These are phyloP conservation scores for Podaxis mareebaensis DNA, from an alignment of 768 basidiomycete species.

Conservation along the genomic window DNA sequence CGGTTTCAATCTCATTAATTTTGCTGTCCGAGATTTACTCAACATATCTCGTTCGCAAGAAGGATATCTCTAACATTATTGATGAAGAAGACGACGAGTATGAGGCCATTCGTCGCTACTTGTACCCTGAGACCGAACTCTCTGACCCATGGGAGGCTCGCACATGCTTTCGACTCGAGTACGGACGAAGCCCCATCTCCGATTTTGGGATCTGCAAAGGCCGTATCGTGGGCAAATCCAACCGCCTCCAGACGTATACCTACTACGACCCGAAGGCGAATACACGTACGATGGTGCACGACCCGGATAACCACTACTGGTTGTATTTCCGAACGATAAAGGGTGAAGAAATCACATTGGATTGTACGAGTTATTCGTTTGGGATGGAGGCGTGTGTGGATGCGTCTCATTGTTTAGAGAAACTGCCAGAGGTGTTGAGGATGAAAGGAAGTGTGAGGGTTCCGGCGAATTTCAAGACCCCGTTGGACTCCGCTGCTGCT, in stretches of 20 bases:
- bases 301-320: slow-evolving; percentile 50
- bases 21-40: slow-evolving; percentile 42
- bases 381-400: not conserved
- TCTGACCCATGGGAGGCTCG: not conserved
- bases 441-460: not conserved
- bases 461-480: not conserved
- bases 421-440: not conserved
- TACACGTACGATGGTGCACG: slow-evolving; percentile 38
- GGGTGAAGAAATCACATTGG: slow-evolving; percentile 42
- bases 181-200: slow-evolving; percentile 38
- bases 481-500: not conserved
- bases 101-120: too few relatives aligned
- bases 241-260: slow-evolving; percentile 34
- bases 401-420: not conserved
- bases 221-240: slow-evolving; percentile 29
- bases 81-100: not conserved
- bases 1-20: slow-evolving; percentile 32
- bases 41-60: slow-evolving; percentile 25
- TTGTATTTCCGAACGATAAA: slow-evolving; percentile 45
- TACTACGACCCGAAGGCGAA: slow-evolving; percentile 35
- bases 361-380: slow-evolving; percentile 22
- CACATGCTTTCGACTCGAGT: slow-evolving; percentile 34
- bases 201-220: slow-evolving; percentile 47
- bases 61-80: not conserved
- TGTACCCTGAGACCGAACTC: not conserved